phyloP scores from a whole-genome alignment of 805 yeast species.

The Kodamaea jinghongensis region DNA sequence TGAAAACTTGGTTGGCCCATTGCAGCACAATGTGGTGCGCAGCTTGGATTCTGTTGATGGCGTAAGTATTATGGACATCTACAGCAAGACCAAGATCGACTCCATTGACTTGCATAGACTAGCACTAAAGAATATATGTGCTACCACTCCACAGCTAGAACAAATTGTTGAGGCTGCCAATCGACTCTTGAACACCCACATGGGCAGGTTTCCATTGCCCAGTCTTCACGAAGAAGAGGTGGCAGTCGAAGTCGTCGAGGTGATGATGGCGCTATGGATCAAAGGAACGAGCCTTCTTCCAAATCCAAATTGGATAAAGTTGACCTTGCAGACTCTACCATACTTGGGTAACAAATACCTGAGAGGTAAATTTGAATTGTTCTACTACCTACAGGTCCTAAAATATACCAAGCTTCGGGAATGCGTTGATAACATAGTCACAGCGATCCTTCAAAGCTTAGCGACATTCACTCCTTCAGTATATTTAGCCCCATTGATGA shows the following conservation, averaged over 20 bases:
- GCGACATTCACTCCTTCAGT: constrained; percentile 24
- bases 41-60: neutral
- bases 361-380: constrained; percentile 32
- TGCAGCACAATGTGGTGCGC: constrained; percentile 1
- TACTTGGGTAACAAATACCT: constrained; percentile 38
- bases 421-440: constrained; percentile 22
- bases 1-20: neutral
- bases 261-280: constrained; percentile 31
- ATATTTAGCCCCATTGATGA: constrained; percentile 24
- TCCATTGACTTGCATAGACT: too few species aligned
- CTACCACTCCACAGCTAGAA: too few species aligned
- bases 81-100: too few species aligned
- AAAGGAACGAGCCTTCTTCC: constrained; percentile 15
- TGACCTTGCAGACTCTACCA: constrained; percentile 37
- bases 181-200: constrained; percentile 21
- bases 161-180: too few species aligned
- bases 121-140: too few species aligned
- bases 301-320: constrained; percentile 32
- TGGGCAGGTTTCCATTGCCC: constrained; percentile 36
- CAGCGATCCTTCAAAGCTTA: constrained; percentile 23
- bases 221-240: constrained; percentile 20
- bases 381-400: constrained; percentile 25
- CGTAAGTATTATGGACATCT: too few species aligned
- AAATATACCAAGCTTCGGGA: constrained; percentile 18
- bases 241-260: constrained; percentile 24